phyloP scores from a whole-genome alignment of 2,329 filamentous ascomycete genomes.

The Exserohilum rostratum region DNA sequence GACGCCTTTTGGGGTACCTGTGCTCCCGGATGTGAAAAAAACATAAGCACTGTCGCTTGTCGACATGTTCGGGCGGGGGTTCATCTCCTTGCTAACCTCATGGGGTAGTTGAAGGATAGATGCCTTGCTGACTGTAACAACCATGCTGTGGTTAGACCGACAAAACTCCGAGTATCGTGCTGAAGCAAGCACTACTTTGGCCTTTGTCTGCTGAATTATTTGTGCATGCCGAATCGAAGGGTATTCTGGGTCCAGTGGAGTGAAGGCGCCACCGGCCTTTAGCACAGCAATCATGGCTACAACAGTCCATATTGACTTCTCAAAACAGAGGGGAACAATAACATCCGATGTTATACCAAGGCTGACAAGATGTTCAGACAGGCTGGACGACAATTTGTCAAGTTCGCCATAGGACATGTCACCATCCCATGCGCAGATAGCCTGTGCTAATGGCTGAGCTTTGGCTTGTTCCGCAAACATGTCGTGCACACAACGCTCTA shows the following conservation, averaged over 20 bases:
- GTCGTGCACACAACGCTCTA: background rate
- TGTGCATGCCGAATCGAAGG: conserved; percentile 30
- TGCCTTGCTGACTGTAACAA: background rate
- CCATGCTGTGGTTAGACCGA: background rate
- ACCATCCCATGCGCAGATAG: background rate
- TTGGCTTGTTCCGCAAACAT: background rate
- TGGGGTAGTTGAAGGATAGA: no score
- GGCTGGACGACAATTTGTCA: background rate
- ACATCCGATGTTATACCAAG: background rate
- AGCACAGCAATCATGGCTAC: background rate
- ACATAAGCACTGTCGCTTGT: conserved; percentile 51
- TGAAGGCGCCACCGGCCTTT: background rate
- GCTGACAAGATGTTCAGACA: conserved; percentile 8
- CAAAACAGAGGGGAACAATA: background rate
- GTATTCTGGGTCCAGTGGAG: background rate
- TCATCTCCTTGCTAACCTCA: no score
- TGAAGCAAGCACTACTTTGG: background rate
- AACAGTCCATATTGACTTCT: background rate
- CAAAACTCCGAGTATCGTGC: background rate
- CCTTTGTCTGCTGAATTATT: conserved; percentile 23
- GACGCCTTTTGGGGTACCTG: background rate
- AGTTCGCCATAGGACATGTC: background rate
- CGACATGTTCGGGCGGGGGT: no score
- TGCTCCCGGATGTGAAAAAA: conserved; percentile 40
- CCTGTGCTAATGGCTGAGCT: background rate